A percentile compares a stretch with the other conserved stretches of the same genome.
Evolutionary conservation across 352 stramenopile genomes (phyloP).

Genomic region (Poterioochromonas sp.): DNA sequence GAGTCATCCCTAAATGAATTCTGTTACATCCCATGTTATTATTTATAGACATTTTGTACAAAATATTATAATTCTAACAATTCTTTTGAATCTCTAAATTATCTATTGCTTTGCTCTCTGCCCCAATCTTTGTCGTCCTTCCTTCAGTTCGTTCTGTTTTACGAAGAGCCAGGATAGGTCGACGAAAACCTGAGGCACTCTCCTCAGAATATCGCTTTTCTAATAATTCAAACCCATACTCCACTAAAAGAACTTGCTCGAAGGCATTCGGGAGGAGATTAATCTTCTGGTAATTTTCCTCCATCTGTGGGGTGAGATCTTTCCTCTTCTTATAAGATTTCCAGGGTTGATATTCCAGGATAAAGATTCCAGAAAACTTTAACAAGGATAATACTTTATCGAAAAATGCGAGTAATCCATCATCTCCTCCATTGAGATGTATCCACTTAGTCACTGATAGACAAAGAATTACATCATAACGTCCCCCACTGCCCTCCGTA

Average conservation of each 20-base stretch:
- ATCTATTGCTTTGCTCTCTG: too few relatives aligned
- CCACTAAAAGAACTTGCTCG: neutral
- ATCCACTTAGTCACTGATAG: slow-evolving; percentile 81
- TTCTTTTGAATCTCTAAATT: too few relatives aligned
- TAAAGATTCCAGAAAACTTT: slow-evolving; percentile 54
- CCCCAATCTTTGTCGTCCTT: neutral
- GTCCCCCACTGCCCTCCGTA: neutral
- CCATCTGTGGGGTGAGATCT: neutral
- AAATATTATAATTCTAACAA: too few relatives aligned
- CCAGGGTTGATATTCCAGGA: slow-evolving; percentile 63
- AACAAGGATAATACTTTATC: slow-evolving; percentile 57
- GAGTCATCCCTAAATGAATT: neutral
- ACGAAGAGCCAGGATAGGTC: neutral
- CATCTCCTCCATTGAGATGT: slow-evolving; percentile 70
- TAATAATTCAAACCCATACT: neutral
- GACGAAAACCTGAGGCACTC: neutral
- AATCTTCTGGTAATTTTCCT: neutral
- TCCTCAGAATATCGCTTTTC: neutral
- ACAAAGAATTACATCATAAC: slow-evolving; percentile 40
- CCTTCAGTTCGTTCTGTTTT: neutral
- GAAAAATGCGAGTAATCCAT: slow-evolving; percentile 65
- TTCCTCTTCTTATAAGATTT: slow-evolving; percentile 30
- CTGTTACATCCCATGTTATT: too few relatives aligned
- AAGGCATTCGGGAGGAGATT: neutral
- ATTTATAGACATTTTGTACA: too few relatives aligned